Evolutionary conservation across 208 protist genomes (phyloP), one percentile per base, ranked within the genome.

Genomic region (Trypanosoma brucei): DNA sequence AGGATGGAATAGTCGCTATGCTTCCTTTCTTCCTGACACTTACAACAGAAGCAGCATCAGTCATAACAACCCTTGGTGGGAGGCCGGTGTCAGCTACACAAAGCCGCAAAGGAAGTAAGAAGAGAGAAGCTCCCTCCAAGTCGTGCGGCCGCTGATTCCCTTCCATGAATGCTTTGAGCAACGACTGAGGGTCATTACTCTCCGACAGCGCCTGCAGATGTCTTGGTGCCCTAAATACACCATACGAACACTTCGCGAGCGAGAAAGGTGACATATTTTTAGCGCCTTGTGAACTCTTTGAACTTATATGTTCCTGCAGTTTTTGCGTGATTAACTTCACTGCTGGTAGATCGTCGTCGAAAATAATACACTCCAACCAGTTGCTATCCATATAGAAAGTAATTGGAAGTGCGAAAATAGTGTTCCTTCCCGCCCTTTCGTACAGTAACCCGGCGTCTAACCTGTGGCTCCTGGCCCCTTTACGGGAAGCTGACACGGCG

Each of bases 31-130:
- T 46, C 42, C 6, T 46, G 6, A 11, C 42, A 46, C 42, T 7
- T 42, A 51, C 39, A 14, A 69, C 34, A 30, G 54, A 38, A 49
- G 56, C 46, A 40, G 37, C 55, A 56, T 69, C 64, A 11, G 35
- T 55, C 8, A 45, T 45, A 31, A 69, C 14, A 14, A 55, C 45
- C 38, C 56, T 6, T 36, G 39, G 40, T 22, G n/a, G 30, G n/a
- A 9, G 37, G 38, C 39, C 48, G 31, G 51, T 35, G n/a, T 33
- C n/a, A 11, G 11, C 48, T 30, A 62, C 48, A 40, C 31, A 11
- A 4, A 69, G 30, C 40, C 54, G 62, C n/a, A 67, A n/a, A 55
- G 62, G 62, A 59, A 67, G 31, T 1, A 67, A 38, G 22, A 67
- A 36, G 48, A 14, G 38, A 37, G 4, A 30, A 22, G 8, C 6